Percentiles rank a stretch among this genome's conserved stretches.
Conservation (phyloP, 768 basidiomycete species). For the Fomitopsis serialis region DNA sequence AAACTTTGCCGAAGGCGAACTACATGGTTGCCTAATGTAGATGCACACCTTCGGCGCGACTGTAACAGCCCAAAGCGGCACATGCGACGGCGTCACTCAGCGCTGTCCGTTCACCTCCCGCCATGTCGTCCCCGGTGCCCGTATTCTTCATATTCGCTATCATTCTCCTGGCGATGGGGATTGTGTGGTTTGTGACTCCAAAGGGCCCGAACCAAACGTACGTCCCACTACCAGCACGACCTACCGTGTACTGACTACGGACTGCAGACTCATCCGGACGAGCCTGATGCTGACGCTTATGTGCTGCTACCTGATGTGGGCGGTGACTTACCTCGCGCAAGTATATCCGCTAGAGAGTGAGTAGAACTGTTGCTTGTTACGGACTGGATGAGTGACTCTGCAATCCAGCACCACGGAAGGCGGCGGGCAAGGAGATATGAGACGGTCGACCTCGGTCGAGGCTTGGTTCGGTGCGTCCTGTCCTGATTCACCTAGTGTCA, state of each 20-base stretch:
- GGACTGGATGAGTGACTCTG: background rate
- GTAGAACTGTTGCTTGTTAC: background rate
- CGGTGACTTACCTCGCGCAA: constrained; percentile 94
- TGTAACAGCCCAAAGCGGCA: too few relatives aligned
- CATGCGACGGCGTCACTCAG: background rate
- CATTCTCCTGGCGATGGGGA: constrained; percentile 57
- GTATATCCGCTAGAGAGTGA: constrained; percentile 84
- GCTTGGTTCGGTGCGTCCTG: background rate
- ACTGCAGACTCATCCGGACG: constrained; percentile 73
- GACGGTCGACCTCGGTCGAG: background rate
- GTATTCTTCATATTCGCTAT: constrained; percentile 63
- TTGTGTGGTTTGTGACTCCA: constrained; percentile 63
- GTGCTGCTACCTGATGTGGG: constrained; percentile 95
- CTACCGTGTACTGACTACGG: background rate
- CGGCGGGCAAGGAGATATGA: constrained; percentile 4
- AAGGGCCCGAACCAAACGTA: constrained; percentile 92
- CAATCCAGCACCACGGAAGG: constrained; percentile 7
- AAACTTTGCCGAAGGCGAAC: too few relatives aligned
- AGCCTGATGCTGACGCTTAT: constrained; percentile 70
- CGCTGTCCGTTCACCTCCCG: background rate
- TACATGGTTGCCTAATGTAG: too few relatives aligned
- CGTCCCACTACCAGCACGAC: constrained; percentile 20
- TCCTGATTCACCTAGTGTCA: background rate
- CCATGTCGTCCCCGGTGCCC: constrained; percentile 68
- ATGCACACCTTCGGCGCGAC: too few relatives aligned